Evolutionary conservation across 176 grass and related monocot genomes (phyloP).

Genomic region (Triticum timopheevii): DNA sequence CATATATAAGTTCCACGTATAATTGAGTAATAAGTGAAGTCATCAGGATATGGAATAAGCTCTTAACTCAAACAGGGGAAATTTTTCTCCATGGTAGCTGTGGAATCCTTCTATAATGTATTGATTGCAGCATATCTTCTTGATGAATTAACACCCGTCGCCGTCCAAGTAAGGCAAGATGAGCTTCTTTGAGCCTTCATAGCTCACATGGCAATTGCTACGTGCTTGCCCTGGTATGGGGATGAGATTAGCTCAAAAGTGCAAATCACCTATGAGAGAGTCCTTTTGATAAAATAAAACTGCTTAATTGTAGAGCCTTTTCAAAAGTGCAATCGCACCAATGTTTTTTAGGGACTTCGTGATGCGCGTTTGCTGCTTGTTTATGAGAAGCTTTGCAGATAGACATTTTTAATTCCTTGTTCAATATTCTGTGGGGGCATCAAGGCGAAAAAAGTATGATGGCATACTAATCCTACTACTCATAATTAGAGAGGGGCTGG

Average conservation of each 20-base stretch:
- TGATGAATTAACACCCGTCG: background rate
- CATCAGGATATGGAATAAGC: background rate
- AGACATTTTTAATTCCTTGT: conserved; percentile 10
- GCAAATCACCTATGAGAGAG: conserved; percentile 33
- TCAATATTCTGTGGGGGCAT: conserved; percentile 54
- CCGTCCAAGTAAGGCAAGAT: background rate
- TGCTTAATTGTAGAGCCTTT: conserved; percentile 26
- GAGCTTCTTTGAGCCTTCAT: conserved; percentile 34
- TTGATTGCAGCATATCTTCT: background rate
- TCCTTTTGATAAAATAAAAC: conserved; percentile 20
- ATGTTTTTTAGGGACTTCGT: conserved; percentile 38
- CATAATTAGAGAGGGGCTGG: conserved; percentile 7
- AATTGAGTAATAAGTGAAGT: background rate
- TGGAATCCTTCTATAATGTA: background rate
- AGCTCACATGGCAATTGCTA: conserved; percentile 41
- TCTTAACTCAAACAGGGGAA: background rate
- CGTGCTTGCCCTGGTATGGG: conserved; percentile 35
- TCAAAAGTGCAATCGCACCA: conserved; percentile 25
- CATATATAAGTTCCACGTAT: background rate
- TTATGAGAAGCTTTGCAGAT: conserved; percentile 37
- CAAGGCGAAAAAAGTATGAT: conserved; percentile 20
- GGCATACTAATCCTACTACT: conserved; percentile 8
- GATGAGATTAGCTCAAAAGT: conserved; percentile 40
- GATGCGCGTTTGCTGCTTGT: conserved; percentile 38
- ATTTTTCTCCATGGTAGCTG: background rate